A percentile compares a stretch with the other conserved stretches of the same genome.
These are phyloP conservation scores for Lachnellula occidentalis DNA, from an alignment of 2,329 filamentous ascomycete genomes.

Conservation along the genomic window DNA sequence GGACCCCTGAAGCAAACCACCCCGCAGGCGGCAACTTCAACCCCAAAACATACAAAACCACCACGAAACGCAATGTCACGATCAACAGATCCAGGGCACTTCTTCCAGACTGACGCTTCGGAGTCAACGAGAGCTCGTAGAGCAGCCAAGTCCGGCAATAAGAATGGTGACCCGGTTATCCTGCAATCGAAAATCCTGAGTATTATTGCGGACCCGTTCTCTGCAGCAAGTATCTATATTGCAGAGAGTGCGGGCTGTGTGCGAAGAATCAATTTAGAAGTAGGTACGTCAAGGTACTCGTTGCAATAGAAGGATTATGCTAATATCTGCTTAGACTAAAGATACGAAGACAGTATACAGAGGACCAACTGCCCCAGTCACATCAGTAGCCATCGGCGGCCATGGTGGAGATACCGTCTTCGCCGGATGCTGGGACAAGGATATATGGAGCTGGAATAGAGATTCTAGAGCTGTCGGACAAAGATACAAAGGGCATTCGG, in stretches of 20 bases:
- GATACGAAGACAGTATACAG: constrained; percentile 51
- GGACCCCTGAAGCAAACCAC: background rate
- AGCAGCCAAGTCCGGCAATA: constrained; percentile 67
- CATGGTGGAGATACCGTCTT: constrained; percentile 57
- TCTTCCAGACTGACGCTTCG: constrained; percentile 74
- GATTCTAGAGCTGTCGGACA: constrained; percentile 47
- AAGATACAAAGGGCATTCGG: constrained; percentile 70
- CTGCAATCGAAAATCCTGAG: constrained; percentile 84
- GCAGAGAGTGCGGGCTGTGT: constrained; percentile 84
- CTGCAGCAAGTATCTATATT: constrained; percentile 59
- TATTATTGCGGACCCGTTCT: constrained; percentile 60
- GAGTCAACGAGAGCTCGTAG: constrained; percentile 47
- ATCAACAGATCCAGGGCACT: constrained; percentile 70
- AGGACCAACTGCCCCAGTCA: constrained; percentile 75
- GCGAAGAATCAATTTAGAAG: constrained; percentile 68
- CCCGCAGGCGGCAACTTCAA: too few relatives aligned
- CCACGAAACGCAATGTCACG: constrained; percentile 48
- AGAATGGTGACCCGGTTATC: constrained; percentile 72
- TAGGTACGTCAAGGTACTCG: constrained; percentile 42
- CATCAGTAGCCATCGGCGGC: constrained; percentile 64
- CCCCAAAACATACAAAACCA: background rate
- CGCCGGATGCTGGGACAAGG: constrained; percentile 92
- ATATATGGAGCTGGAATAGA: constrained; percentile 78
- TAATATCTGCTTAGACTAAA: constrained; percentile 33
- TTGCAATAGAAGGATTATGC: background rate